phyloP scores from a whole-genome alignment of 208 protist genomes.

The Sergeia podlipaevii region DNA sequence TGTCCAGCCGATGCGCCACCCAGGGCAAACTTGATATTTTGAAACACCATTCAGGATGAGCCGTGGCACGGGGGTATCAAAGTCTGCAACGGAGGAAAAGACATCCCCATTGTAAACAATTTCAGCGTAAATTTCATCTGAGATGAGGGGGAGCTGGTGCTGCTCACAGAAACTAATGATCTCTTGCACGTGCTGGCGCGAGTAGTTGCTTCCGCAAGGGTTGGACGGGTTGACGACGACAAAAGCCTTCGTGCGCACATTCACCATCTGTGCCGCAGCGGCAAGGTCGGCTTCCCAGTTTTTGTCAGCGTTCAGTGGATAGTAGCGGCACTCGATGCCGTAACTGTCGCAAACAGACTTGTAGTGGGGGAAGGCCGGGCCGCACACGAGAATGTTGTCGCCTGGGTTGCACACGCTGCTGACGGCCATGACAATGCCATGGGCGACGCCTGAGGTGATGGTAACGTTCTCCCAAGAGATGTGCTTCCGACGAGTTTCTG shows the following conservation, averaged over 20 bases:
- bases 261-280: slow-evolving; percentile 65
- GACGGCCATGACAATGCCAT: slow-evolving; percentile 87
- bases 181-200: slow-evolving; percentile 68
- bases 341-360: slow-evolving; percentile 79
- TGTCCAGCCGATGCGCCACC: slow-evolving; percentile 92
- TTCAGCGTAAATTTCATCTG: slow-evolving; percentile 95
- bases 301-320: slow-evolving; percentile 74
- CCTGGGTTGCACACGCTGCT: slow-evolving; percentile 69
- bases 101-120: slow-evolving; percentile 78
- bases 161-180: slow-evolving; percentile 84
- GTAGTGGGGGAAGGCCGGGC: slow-evolving; percentile 94
- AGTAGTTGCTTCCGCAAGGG: slow-evolving; percentile 93
- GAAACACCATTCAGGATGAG: slow-evolving; percentile 88
- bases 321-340: slow-evolving; percentile 74
- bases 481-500: slow-evolving; percentile 18
- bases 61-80: slow-evolving; percentile 80
- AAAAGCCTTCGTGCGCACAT: slow-evolving; percentile 82
- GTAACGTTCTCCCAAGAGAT: slow-evolving; percentile 66
- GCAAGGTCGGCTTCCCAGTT: slow-evolving; percentile 90
- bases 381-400: slow-evolving; percentile 91
- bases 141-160: slow-evolving; percentile 86
- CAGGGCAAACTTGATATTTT: slow-evolving; percentile 91
- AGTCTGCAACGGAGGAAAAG: slow-evolving; percentile 79
- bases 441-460: slow-evolving; percentile 81
- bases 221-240: slow-evolving; percentile 96